phyloP scores from a whole-genome alignment of 139 green algal species.

The Nannochloris sp. region DNA sequence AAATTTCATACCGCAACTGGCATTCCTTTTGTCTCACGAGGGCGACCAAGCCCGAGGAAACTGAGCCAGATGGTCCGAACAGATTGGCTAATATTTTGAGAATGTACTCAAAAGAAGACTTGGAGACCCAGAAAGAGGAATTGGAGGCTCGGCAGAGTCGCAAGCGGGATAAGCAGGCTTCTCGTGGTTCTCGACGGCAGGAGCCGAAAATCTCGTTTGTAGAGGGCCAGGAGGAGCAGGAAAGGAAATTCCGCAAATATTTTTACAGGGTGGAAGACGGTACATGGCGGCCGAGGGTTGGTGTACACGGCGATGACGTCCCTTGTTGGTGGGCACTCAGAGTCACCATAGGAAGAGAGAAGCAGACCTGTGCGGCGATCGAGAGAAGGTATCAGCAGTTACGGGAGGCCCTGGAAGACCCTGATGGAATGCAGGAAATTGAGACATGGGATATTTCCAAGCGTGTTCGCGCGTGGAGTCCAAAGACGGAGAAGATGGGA shows the following conservation, averaged over 20 bases:
- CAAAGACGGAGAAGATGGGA: conserved; percentile 13
- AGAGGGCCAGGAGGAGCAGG: not conserved
- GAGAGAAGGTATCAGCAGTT: not conserved
- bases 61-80: not conserved
- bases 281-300: not conserved
- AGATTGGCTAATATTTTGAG: conserved; percentile 4
- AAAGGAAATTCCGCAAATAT: not conserved
- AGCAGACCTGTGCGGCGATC: conserved; percentile 4
- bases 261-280: not conserved
- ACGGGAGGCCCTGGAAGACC: not conserved
- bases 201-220: not conserved
- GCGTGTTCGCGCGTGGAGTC: conserved; percentile 5
- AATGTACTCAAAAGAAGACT: conserved; percentile 4
- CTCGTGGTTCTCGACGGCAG: not conserved
- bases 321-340: conserved; percentile 7
- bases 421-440: not conserved
- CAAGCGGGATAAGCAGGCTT: not conserved
- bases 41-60: not conserved
- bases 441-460: conserved; percentile 1
- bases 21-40: too few species aligned
- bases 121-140: conserved; percentile 6
- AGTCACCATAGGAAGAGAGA: conserved; percentile 2
- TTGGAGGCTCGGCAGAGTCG: conserved; percentile 1
- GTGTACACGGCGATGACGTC: conserved; percentile 1
- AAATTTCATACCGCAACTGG: too few species aligned